These are phyloP conservation scores for Botrytis squamosa DNA, from an alignment of 2,329 filamentous ascomycete species.

Conservation along the genomic window DNA sequence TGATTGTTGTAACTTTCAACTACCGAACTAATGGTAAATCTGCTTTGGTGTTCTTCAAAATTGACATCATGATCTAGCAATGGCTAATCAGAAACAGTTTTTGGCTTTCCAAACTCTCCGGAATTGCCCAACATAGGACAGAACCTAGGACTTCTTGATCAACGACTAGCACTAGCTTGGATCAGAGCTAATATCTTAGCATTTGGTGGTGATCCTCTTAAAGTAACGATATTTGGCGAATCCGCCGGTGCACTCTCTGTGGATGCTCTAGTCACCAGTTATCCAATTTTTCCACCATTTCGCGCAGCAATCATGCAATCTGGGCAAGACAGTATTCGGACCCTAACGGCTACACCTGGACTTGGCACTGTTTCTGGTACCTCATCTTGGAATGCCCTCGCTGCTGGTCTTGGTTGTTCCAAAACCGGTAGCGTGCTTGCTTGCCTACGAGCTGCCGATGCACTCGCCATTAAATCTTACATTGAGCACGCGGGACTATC, in stretches of 20 bases:
- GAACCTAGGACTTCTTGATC: slow-evolving; percentile 72
- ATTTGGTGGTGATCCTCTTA: slow-evolving; percentile 63
- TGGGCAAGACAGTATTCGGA: slow-evolving; percentile 42
- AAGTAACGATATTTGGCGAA: slow-evolving; percentile 48
- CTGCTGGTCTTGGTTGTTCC: background rate
- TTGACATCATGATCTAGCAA: background rate
- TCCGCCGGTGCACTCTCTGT: slow-evolving; percentile 68
- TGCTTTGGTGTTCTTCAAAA: no score
- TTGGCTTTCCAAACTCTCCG: slow-evolving; percentile 19
- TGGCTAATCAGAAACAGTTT: background rate
- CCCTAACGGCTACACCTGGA: background rate
- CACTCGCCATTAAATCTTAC: slow-evolving; percentile 10
- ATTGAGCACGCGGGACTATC: background rate
- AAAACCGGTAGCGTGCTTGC: background rate
- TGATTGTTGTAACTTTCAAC: slow-evolving; percentile 28
- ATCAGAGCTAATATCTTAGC: slow-evolving; percentile 71
- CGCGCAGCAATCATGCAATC: slow-evolving; percentile 77
- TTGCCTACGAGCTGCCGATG: slow-evolving; percentile 10
- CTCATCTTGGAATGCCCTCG: slow-evolving; percentile 13
- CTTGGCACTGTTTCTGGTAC: background rate
- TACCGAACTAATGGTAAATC: slow-evolving; percentile 21
- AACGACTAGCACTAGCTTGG: slow-evolving; percentile 72
- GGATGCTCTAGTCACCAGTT: slow-evolving; percentile 73
- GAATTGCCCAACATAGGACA: background rate
- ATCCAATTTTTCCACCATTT: slow-evolving; percentile 71